Conservation (phyloP, 2,329 filamentous ascomycete genomes). For the Aureobasidium namibiae region DNA sequence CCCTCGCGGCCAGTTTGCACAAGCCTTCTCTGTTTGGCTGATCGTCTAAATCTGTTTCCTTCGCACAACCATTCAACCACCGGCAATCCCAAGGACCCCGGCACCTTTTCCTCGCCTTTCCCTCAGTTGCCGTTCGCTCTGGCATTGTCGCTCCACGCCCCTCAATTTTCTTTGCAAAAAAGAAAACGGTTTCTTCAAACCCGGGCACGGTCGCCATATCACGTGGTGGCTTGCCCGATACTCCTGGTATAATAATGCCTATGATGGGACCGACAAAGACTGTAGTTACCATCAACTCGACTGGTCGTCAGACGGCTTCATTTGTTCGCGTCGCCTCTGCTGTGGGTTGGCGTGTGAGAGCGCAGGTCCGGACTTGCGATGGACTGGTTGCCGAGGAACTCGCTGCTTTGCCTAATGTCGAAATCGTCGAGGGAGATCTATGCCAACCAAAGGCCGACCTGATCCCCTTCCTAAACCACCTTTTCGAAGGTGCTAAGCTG, state of each 20-base stretch:
- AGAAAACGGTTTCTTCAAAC: constrained; percentile 1
- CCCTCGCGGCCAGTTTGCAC: constrained; percentile 1
- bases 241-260: constrained; percentile 15
- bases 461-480: constrained; percentile 21
- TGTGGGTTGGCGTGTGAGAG: constrained; percentile 86
- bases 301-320: constrained; percentile 89
- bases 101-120: not conserved
- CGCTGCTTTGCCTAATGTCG: constrained; percentile 71
- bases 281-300: constrained; percentile 90
- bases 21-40: constrained; percentile 2
- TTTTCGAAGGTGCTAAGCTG: constrained; percentile 72
- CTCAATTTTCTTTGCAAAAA: not conserved
- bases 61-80: not conserved
- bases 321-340: constrained; percentile 90
- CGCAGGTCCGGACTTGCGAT: constrained; percentile 79
- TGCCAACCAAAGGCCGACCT: constrained; percentile 23
- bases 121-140: not conserved
- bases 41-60: constrained; percentile 2
- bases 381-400: constrained; percentile 86
- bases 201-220: constrained; percentile 12
- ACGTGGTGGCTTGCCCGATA: constrained; percentile 9
- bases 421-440: constrained; percentile 61
- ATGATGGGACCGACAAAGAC: constrained; percentile 50
- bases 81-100: not conserved
- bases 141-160: not conserved